Percentiles rank a stretch among this genome's conserved stretches.
Evolutionary conservation across 176 grass and related monocot genomes (phyloP).

Genomic region (Musa beccarii): DNA sequence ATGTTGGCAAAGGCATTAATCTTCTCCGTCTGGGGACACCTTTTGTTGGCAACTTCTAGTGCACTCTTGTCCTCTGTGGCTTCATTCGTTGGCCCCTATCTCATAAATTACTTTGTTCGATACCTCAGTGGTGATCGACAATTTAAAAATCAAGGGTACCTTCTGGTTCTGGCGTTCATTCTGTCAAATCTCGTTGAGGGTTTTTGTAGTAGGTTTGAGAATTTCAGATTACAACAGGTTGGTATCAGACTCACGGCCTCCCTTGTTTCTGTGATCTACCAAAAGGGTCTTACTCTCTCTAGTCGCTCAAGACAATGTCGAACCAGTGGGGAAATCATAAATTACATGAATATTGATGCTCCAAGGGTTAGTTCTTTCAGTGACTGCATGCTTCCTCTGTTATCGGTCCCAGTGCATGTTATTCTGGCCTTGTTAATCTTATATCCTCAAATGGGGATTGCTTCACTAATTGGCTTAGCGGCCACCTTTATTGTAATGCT

Average conservation of each 20-base stretch:
- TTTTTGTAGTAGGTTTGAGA: neutral
- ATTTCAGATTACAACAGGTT: neutral
- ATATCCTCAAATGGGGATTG: neutral
- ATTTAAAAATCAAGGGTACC: neutral
- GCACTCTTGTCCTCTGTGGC: neutral
- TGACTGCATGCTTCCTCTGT: neutral
- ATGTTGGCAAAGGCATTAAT: conserved; percentile 3
- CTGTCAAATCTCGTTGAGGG: neutral
- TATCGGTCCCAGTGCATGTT: neutral
- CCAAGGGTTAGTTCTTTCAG: neutral
- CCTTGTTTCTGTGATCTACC: conserved; percentile 5
- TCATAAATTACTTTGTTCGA: conserved; percentile 1
- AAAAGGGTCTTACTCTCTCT: conserved; percentile 17
- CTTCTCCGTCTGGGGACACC: neutral
- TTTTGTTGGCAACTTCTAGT: neutral
- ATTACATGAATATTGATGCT: conserved; percentile 9
- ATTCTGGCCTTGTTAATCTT: conserved; percentile 9
- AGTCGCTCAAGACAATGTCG: neutral
- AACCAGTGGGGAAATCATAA: neutral
- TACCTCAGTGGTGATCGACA: neutral
- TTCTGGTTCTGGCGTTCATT: conserved; percentile 7
- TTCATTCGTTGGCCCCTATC: conserved; percentile 4
- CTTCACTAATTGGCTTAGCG: neutral
- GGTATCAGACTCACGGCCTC: neutral
- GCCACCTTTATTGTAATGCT: neutral